A percentile compares a stretch with the other conserved stretches of the same genome.
phyloP scores from a whole-genome alignment of 345 rosid genomes.

The Orychophragmus violaceus region DNA sequence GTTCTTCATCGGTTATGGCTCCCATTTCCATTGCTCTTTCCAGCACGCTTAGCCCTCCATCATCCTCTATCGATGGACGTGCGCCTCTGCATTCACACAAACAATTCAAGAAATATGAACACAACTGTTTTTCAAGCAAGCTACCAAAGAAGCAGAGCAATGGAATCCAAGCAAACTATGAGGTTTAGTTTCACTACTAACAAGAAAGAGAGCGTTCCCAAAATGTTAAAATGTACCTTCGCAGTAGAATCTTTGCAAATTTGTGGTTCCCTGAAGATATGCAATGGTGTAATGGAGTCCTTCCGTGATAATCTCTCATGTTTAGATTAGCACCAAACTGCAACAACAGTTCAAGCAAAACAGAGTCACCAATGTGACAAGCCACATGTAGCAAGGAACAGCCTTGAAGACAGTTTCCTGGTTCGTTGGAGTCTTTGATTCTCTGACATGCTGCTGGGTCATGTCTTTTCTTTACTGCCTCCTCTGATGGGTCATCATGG shows the following conservation, averaged over 20 bases:
- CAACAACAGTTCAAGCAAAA: constrained; percentile 74
- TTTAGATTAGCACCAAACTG: constrained; percentile 79
- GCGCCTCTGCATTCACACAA: constrained; percentile 56
- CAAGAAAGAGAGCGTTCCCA: neutral
- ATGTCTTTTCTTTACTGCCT: constrained; percentile 30
- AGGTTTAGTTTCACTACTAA: neutral
- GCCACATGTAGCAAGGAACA: constrained; percentile 83
- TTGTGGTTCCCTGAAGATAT: constrained; percentile 49
- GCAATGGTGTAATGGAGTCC: constrained; percentile 86
- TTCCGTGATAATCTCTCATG: constrained; percentile 62
- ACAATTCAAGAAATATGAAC: neutral
- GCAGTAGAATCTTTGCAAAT: constrained; percentile 71
- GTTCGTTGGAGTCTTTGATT: constrained; percentile 50
- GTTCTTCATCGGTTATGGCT: constrained; percentile 79
- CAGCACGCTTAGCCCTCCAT: constrained; percentile 62
- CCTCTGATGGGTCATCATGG: constrained; percentile 31
- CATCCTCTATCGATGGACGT: constrained; percentile 59
- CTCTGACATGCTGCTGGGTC: constrained; percentile 58
- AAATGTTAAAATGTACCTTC: constrained; percentile 44
- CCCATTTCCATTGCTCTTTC: constrained; percentile 97
- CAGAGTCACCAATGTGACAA: constrained; percentile 49
- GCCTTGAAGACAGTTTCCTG: constrained; percentile 71
- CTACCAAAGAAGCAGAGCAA: neutral
- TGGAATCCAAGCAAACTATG: neutral
- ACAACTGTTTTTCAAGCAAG: neutral